These are phyloP conservation scores for Fusarium sp. DNA, from an alignment of 2,329 filamentous ascomycete genomes.

Conservation along the genomic window DNA sequence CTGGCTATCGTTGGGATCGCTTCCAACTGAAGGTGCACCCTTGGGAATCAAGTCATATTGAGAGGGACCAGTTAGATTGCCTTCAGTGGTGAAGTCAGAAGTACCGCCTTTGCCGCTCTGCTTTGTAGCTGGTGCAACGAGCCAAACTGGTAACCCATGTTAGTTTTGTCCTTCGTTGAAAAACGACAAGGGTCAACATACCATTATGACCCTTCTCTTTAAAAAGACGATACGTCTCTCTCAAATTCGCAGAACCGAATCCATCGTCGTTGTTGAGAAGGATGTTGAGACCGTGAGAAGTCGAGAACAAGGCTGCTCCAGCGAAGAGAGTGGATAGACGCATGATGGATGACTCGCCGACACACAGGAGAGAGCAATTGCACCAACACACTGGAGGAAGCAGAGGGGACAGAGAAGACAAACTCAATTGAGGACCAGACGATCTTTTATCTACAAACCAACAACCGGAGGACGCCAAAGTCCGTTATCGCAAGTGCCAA, in stretches of 20 bases:
- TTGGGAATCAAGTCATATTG: constrained; percentile 46
- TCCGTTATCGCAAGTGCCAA: constrained; percentile 29
- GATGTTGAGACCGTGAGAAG: constrained; percentile 44
- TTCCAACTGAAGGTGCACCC: constrained; percentile 53
- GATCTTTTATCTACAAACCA: constrained; percentile 20
- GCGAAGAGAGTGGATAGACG: constrained; percentile 35
- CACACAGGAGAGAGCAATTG: neutral
- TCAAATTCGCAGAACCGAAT: constrained; percentile 47
- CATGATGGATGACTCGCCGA: constrained; percentile 10
- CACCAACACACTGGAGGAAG: neutral
- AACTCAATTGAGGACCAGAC: constrained; percentile 5
- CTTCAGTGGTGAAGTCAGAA: constrained; percentile 45
- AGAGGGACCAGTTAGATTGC: constrained; percentile 43
- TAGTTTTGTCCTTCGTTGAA: accelerated
- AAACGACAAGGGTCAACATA: neutral
- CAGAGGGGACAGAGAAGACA: neutral
- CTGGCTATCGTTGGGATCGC: constrained; percentile 61
- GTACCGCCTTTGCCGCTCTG: constrained; percentile 48
- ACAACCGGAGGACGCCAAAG: constrained; percentile 7
- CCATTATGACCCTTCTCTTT: constrained; percentile 47
- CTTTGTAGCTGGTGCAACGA: constrained; percentile 47
- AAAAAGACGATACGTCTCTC: constrained; percentile 46
- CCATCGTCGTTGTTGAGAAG: constrained; percentile 48
- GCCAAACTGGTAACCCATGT: constrained; percentile 36
- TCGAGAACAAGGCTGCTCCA: constrained; percentile 25